These are phyloP conservation scores for Neurospora pannonica DNA, from an alignment of 495 filamentous ascomycete genomes.

Conservation along the genomic window DNA sequence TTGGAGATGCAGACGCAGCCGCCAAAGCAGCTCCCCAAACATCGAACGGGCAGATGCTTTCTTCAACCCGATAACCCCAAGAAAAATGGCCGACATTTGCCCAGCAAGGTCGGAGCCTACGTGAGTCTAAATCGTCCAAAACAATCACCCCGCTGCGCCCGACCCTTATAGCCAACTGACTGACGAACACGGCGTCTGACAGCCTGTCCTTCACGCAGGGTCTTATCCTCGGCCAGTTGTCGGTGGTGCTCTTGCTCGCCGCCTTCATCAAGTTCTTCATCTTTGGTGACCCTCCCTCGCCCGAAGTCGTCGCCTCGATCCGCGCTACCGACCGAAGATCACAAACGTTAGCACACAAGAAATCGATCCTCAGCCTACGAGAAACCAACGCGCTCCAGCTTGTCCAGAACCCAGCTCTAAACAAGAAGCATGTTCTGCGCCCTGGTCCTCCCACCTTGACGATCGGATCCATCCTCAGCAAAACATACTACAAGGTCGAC, in stretches of 20 bases:
- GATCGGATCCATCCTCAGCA: constrained; percentile 82
- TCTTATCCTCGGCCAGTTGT: constrained; percentile 86
- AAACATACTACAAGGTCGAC: constrained; percentile 96
- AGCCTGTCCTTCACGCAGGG: constrained; percentile 89
- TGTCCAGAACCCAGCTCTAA: constrained; percentile 35
- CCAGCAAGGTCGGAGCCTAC: constrained; percentile 36
- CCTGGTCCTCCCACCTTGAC: constrained; percentile 52
- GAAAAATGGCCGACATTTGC: constrained; percentile 22
- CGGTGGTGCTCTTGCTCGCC: constrained; percentile 78
- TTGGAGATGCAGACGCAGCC: not conserved
- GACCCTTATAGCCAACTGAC: constrained; percentile 1
- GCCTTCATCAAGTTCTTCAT: constrained; percentile 99
- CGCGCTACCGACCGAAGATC: constrained; percentile 60
- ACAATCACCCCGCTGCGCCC: not conserved
- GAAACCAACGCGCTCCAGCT: constrained; percentile 32
- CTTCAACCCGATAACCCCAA: not conserved
- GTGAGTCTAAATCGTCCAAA: constrained; percentile 20
- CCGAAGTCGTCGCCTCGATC: constrained; percentile 59
- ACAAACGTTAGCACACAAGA: constrained; percentile 54
- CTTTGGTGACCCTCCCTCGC: constrained; percentile 83
- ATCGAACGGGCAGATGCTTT: not conserved
- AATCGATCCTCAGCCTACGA: constrained; percentile 53
- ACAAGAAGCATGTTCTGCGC: constrained; percentile 68
- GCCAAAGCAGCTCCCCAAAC: not conserved
- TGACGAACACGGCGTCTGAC: constrained; percentile 4